Conservation (phyloP, 768 basidiomycete species). For the Gyrodon lividus region DNA sequence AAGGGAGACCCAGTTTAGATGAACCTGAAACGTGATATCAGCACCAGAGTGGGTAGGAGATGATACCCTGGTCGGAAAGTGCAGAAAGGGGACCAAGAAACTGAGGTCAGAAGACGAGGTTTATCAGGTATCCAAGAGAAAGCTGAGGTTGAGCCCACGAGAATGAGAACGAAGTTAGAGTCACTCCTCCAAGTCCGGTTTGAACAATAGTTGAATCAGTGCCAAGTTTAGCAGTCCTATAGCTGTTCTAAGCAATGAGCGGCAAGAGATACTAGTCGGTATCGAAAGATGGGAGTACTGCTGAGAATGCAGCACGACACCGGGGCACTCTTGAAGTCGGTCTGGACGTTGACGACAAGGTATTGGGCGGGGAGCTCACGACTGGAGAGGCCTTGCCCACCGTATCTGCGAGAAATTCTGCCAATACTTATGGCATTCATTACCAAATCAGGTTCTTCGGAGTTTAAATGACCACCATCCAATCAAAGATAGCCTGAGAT, state of each 20-base stretch:
- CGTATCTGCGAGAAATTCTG: neutral
- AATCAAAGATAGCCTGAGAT: neutral
- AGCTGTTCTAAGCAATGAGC: neutral
- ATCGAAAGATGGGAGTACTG: constrained; percentile 1
- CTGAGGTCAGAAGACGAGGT: neutral
- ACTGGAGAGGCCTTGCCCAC: neutral
- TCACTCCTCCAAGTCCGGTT: neutral
- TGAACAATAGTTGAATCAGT: constrained; percentile 11
- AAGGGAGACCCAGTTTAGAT: neutral
- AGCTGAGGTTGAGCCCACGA: neutral
- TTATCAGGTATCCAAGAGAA: neutral
- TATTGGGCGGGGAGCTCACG: constrained; percentile 3
- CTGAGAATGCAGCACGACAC: constrained; percentile 12
- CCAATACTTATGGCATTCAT: constrained; percentile 11
- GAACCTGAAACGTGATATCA: constrained; percentile 4
- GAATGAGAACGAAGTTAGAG: neutral
- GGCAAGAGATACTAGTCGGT: constrained; percentile 9
- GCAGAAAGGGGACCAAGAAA: neutral
- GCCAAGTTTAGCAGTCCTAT: constrained; percentile 17
- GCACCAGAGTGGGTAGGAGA: neutral
- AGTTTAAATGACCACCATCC: constrained; percentile 24
- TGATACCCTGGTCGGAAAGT: neutral
- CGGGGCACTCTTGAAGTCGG: neutral
- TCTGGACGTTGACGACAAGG: constrained; percentile 6
- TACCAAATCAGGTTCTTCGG: constrained; percentile 19